Conservation (phyloP, 768 basidiomycete species). For the Termitomyces sp. region DNA sequence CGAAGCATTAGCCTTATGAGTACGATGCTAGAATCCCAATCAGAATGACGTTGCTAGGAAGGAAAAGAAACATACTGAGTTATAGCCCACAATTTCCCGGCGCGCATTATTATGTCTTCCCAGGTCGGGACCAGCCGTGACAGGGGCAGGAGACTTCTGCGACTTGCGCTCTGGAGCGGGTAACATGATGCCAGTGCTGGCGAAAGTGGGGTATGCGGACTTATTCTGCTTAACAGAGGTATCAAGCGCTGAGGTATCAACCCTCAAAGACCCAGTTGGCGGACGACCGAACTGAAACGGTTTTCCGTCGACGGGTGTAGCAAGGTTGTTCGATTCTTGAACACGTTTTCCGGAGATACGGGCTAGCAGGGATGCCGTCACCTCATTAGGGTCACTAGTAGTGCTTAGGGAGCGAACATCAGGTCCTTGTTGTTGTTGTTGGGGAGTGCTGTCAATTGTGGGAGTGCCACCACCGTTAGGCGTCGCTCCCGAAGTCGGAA, state of each 20-base stretch:
- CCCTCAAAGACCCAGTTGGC: slow-evolving; percentile 64
- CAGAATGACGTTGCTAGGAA: background rate
- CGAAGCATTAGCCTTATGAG: slow-evolving; percentile 37
- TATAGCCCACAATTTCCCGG: slow-evolving; percentile 68
- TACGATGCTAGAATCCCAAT: slow-evolving; percentile 29
- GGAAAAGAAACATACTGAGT: slow-evolving; percentile 46
- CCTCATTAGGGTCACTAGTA: slow-evolving; percentile 78
- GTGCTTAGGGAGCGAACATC: slow-evolving; percentile 57
- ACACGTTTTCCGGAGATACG: slow-evolving; percentile 69
- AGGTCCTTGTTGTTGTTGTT: slow-evolving; percentile 32
- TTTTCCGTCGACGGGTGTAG: slow-evolving; percentile 54
- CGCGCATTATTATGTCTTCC: slow-evolving; percentile 71
- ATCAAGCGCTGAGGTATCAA: slow-evolving; percentile 67
- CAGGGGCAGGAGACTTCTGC: slow-evolving; percentile 69
- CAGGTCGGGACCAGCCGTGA: slow-evolving; percentile 82
- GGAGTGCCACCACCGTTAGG: slow-evolving; percentile 29
- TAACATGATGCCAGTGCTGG: slow-evolving; percentile 53
- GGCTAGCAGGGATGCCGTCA: slow-evolving; percentile 65
- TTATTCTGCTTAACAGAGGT: slow-evolving; percentile 71
- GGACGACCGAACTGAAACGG: slow-evolving; percentile 56
- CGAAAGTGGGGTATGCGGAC: slow-evolving; percentile 74
- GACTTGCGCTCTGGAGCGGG: slow-evolving; percentile 53
- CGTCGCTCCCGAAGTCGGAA: slow-evolving; percentile 59
- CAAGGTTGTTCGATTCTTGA: slow-evolving; percentile 38
- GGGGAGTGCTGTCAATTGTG: slow-evolving; percentile 39